Evolutionary conservation across 495 filamentous ascomycete species (phyloP), one percentile per base, ranked within the genome.

Genomic region (Penicillium nucicola): DNA sequence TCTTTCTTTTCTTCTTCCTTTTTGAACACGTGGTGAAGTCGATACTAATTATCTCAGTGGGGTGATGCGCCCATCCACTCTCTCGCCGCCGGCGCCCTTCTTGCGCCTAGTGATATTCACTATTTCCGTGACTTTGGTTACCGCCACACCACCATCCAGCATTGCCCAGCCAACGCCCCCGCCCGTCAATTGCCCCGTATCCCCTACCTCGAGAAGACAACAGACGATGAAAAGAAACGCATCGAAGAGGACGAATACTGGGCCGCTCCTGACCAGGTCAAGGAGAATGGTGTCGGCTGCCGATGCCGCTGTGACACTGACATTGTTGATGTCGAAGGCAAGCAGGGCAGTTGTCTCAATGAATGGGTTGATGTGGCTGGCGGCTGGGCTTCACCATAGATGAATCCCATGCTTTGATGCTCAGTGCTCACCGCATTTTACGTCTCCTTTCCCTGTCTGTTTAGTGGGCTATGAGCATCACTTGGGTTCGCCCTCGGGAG

Each of bases 81-180:
- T 22, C 87, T 99, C 28, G 93, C 95, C 10, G 91, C 95, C 30
- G 93, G 93, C 58, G 85, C 85, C 38, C 84, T 99, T 36, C 80
- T 99, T 42, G 75, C 82, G 4, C 87, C 90, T 15, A 65, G 72
- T 37, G 90, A 97, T 64, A 91, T 99, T 58, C 93, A 98, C 68
- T 98, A 98, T 71, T 98, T 98, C 88, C 91, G 93, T 59, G 93
- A 98, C 66, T 95, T 98, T 74, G 93, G 93, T 43, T 98, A 98
- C 71, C 84, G 93, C 53, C 93, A 98, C 69, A 98, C 93, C 14
- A 98, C 93, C 15, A 98, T 98, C 67, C 93, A 97, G 70, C 93
- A 98, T 73, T 98, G 93, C 66, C 93, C 93, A 1, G 90, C 91
- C 42, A 99, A 99, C 68, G 95, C 95, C 10, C 93, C 92, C 4